phyloP scores from a whole-genome alignment of 345 rosid species.

The Syzygium jambos region DNA sequence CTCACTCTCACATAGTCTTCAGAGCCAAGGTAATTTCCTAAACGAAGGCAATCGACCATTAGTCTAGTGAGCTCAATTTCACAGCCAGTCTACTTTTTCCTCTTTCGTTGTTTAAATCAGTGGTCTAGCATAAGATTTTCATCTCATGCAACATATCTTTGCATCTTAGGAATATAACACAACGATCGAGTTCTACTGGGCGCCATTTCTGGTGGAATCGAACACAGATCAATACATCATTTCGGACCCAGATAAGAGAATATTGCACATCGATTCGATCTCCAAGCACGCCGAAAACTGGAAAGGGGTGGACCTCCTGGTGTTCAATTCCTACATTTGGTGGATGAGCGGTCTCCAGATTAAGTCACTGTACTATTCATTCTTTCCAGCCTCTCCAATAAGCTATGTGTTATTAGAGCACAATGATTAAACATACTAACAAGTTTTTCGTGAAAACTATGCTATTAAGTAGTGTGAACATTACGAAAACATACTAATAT shows the following conservation, averaged over 20 bases:
- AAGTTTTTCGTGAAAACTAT: not conserved
- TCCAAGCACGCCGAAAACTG: slow-evolving; percentile 52
- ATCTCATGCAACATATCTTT: not conserved
- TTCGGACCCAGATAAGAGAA: slow-evolving; percentile 51
- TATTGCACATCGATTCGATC: slow-evolving; percentile 75
- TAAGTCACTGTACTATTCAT: slow-evolving; percentile 46
- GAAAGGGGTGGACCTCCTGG: slow-evolving; percentile 66
- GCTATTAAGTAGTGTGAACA: not conserved
- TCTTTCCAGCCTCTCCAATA: not conserved
- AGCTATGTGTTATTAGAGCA: not conserved
- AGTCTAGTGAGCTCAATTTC: not conserved
- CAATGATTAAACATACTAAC: not conserved
- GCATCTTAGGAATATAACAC: slow-evolving; percentile 58
- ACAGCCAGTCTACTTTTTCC: not conserved
- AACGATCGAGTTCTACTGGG: slow-evolving; percentile 84
- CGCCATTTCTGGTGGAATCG: slow-evolving; percentile 80
- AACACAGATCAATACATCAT: slow-evolving; percentile 56
- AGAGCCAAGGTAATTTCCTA: slow-evolving; percentile 49
- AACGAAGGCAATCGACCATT: not conserved
- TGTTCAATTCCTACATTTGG: slow-evolving; percentile 87
- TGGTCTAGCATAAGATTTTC: not conserved
- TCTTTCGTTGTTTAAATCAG: not conserved
- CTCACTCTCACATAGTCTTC: slow-evolving; percentile 39
- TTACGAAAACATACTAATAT: not conserved
- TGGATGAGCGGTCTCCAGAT: slow-evolving; percentile 74